These are phyloP conservation scores for Endocladia muricata DNA, from an alignment of 31 red algal species.

Conservation along the genomic window DNA sequence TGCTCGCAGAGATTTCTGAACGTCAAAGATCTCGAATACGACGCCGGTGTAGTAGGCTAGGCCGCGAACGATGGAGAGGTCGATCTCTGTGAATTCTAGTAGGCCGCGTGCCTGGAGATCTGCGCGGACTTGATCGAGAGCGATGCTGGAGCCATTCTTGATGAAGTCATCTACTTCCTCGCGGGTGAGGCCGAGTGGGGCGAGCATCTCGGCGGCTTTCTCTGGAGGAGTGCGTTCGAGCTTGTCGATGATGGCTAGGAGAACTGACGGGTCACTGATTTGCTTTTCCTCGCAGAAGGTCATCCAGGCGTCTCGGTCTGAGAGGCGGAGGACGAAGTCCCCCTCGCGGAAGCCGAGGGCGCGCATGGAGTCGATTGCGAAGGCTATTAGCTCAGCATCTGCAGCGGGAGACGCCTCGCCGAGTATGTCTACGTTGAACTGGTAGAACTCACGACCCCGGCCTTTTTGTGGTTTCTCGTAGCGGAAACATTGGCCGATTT, in stretches of 20 bases:
- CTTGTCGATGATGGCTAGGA: slow-evolving; percentile 14
- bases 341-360: slow-evolving; percentile 1
- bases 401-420: background rate
- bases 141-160: background rate
- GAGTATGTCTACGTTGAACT: slow-evolving; percentile 9
- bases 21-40: slow-evolving; percentile 13
- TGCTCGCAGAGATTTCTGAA: background rate
- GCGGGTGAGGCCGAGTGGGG: background rate
- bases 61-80: slow-evolving; percentile 5
- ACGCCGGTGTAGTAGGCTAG: slow-evolving; percentile 10
- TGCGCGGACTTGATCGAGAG: background rate
- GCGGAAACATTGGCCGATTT: slow-evolving; percentile 20
- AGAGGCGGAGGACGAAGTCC: slow-evolving; percentile 5
- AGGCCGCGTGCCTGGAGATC: background rate
- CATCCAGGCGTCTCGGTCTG: background rate
- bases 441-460: slow-evolving; percentile 2
- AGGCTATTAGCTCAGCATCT: background rate
- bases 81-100: background rate
- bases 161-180: background rate
- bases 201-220: background rate
- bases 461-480: slow-evolving; percentile 9
- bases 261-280: background rate
- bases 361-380: background rate
- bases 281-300: background rate
- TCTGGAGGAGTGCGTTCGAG: background rate